Percentiles rank a stretch among this genome's conserved stretches.
Conservation (phyloP, 345 rosid genomes). For the Toxicodendron radicans region DNA sequence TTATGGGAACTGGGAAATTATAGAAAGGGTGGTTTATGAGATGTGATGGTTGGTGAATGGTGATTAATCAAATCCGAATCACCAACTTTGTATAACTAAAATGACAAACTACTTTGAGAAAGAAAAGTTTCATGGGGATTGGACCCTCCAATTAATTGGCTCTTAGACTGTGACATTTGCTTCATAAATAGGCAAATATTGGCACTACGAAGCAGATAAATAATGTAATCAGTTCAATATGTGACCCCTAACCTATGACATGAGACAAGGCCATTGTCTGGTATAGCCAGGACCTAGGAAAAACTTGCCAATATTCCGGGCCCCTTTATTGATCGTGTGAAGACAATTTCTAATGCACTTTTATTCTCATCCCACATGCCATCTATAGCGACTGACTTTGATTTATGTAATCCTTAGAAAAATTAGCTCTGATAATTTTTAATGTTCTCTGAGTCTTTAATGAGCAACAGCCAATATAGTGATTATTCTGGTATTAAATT, state of each 20-base stretch:
- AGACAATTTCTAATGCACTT: slow-evolving; percentile 14
- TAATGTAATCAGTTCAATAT: not conserved
- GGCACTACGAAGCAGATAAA: not conserved
- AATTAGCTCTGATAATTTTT: too few species aligned
- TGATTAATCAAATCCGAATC: slow-evolving; percentile 1
- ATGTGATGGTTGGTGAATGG: slow-evolving; percentile 11
- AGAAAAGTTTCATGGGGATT: not conserved
- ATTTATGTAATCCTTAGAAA: too few species aligned
- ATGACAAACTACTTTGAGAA: not conserved
- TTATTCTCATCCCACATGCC: slow-evolving; percentile 24
- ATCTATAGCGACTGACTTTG: not conserved
- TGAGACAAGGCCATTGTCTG: slow-evolving; percentile 19
- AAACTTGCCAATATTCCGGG: slow-evolving; percentile 3
- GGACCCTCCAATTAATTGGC: not conserved
- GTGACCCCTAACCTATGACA: not conserved
- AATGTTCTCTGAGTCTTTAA: too few species aligned
- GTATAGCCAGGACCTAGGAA: slow-evolving; percentile 3
- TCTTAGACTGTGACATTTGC: not conserved
- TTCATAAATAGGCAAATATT: not conserved
- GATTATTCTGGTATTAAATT: not conserved
- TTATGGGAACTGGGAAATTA: not conserved
- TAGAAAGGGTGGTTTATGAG: slow-evolving; percentile 1
- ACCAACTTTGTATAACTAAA: not conserved
- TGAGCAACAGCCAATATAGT: too few species aligned
- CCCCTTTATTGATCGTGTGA: not conserved